A percentile compares a stretch with the other conserved stretches of the same genome.
These are phyloP conservation scores for Vitellaria paradoxa DNA, from an alignment of 179 eudicot genomes.

Conservation along the genomic window DNA sequence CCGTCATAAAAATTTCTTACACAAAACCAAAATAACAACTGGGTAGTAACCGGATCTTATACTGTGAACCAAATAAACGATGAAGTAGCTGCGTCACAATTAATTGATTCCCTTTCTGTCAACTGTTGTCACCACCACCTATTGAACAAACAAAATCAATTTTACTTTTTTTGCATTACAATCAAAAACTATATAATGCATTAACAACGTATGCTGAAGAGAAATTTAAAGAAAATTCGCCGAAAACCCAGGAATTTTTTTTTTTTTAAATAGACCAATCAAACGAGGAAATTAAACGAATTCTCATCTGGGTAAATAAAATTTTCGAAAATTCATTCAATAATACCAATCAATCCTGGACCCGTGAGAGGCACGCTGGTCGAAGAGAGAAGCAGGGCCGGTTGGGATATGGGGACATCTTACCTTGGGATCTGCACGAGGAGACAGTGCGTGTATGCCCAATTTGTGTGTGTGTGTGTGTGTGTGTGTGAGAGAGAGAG, in stretches of 20 bases:
- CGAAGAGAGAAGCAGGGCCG: neutral
- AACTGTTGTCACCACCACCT: slow-evolving; percentile 3
- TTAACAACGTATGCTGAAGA: no score
- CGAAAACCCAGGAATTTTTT: neutral
- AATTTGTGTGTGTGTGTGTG: no score
- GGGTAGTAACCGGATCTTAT: slow-evolving; percentile 23
- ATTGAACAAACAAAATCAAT: neutral
- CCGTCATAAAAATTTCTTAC: neutral
- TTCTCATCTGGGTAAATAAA: neutral
- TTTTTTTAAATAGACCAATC: neutral
- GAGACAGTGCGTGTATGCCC: neutral
- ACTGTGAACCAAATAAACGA: slow-evolving; percentile 12
- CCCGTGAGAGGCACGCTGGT: neutral
- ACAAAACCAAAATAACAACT: slow-evolving; percentile 13
- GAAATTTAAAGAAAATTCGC: neutral
- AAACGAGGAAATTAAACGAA: neutral
- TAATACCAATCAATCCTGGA: neutral
- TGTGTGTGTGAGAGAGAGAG: neutral
- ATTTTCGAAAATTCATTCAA: neutral
- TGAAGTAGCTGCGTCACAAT: slow-evolving; percentile 23
- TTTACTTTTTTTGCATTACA: neutral
- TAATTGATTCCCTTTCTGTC: slow-evolving; percentile 12
- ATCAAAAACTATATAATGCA: neutral
- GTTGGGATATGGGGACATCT: neutral
- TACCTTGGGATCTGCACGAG: neutral